These are phyloP conservation scores for Fusarium xylarioides DNA, from an alignment of 2,329 filamentous ascomycete genomes.

Conservation along the genomic window DNA sequence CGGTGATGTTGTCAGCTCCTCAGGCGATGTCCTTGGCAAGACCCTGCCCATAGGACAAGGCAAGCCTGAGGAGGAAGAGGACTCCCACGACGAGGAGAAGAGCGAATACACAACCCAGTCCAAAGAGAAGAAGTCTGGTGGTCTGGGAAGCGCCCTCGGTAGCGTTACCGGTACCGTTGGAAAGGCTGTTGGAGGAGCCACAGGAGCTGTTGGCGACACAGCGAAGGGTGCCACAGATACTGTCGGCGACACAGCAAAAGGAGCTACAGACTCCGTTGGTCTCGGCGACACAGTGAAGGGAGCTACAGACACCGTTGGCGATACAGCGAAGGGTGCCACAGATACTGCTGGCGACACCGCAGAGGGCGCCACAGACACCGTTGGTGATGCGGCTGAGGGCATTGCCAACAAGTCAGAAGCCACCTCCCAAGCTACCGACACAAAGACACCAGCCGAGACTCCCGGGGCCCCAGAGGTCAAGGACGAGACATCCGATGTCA, in stretches of 20 bases:
- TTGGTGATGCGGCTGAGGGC: conserved; percentile 33
- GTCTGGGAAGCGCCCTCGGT: conserved; percentile 36
- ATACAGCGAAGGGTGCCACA: conserved; percentile 9
- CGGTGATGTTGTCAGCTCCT: conserved; percentile 48
- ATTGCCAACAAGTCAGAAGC: conserved; percentile 29
- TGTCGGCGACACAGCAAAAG: conserved; percentile 7
- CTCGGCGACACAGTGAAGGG: conserved; percentile 7
- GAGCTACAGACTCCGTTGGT: not conserved
- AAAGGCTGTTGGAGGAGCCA: conserved; percentile 7
- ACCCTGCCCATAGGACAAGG: conserved; percentile 45
- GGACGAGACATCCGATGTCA: conserved; percentile 20
- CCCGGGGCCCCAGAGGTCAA: conserved; percentile 27
- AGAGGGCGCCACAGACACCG: conserved; percentile 3
- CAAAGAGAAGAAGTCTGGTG: conserved; percentile 45
- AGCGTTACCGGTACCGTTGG: conserved; percentile 18
- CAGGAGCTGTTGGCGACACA: conserved; percentile 22
- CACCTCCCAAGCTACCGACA: conserved; percentile 18
- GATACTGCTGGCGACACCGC: conserved; percentile 14
- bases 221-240: conserved; percentile 3
- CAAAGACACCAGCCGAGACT: conserved; percentile 27
- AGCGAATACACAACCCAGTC: conserved; percentile 53
- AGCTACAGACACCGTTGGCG: not conserved
- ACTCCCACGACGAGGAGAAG: conserved; percentile 39
- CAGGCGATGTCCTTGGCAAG: conserved; percentile 55
- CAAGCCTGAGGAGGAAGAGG: conserved; percentile 39